A percentile compares a stretch with the other conserved stretches of the same genome.
Evolutionary conservation across 1,139 yeast species (phyloP).

Genomic region (Saccharomyces hybrid): DNA sequence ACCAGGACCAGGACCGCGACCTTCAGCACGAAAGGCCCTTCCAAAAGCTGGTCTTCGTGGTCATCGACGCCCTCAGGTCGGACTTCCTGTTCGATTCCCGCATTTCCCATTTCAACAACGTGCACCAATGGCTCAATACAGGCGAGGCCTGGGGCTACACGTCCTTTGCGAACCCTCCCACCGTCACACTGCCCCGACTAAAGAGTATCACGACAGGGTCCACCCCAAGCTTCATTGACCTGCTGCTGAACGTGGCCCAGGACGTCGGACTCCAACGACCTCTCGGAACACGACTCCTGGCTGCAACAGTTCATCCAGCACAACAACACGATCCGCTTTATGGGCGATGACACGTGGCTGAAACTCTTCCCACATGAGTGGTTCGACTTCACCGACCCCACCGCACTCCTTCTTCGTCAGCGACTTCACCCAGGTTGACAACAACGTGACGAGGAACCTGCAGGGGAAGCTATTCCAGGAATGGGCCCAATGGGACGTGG

Average conservation of each 20-base stretch:
- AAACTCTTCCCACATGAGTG: conserved; percentile 62
- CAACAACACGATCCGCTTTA: conserved; percentile 58
- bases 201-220: conserved; percentile 80
- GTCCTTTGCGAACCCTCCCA: conserved; percentile 82
- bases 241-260: conserved; percentile 88
- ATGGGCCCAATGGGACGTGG: conserved; percentile 65
- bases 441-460: conserved; percentile 84
- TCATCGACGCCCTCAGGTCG: conserved; percentile 86
- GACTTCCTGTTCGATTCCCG: conserved; percentile 69
- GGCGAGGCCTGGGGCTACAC: conserved; percentile 83
- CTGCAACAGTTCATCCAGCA: conserved; percentile 49
- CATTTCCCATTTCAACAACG: conserved; percentile 51
- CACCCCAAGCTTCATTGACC: conserved; percentile 73
- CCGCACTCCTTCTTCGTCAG: conserved; percentile 92
- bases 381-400: conserved; percentile 70
- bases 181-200: conserved; percentile 71
- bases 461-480: conserved; percentile 21
- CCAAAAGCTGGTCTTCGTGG: conserved; percentile 66
- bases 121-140: conserved; percentile 56
- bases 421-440: conserved; percentile 89
- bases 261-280: conserved; percentile 72
- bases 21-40: conserved; percentile 40
- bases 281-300: conserved; percentile 83
- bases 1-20: neutral
- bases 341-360: conserved; percentile 97